phyloP scores from a whole-genome alignment of 2,329 filamentous ascomycete species.

The Pestalotiopsis sp. region DNA sequence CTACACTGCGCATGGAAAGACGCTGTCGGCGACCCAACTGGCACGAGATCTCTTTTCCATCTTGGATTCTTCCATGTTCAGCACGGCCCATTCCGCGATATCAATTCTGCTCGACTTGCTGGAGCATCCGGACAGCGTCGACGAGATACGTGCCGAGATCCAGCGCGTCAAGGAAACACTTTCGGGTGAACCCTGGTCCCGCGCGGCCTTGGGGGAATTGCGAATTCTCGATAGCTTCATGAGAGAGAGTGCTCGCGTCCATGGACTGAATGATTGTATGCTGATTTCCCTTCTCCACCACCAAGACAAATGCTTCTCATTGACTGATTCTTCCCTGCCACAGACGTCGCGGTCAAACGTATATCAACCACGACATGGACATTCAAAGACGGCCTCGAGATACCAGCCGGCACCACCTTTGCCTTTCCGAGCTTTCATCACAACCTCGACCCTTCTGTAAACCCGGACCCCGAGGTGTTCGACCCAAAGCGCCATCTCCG shows the following conservation, averaged over 20 bases:
- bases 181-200: constrained; percentile 12
- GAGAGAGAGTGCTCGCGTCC: constrained; percentile 28
- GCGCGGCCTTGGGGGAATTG: constrained; percentile 7
- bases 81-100: constrained; percentile 8
- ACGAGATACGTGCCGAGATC: constrained; percentile 19
- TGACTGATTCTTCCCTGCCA: background rate
- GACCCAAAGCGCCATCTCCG: constrained; percentile 3
- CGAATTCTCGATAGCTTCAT: constrained; percentile 24
- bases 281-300: background rate
- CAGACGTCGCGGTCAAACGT: constrained; percentile 12
- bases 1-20: constrained; percentile 11
- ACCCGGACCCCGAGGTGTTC: constrained; percentile 18
- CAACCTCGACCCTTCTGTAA: constrained; percentile 20
- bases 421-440: constrained; percentile 7
- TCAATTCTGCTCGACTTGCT: constrained; percentile 19
- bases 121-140: constrained; percentile 13
- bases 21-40: constrained; percentile 3
- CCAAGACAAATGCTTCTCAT: too few relatives aligned
- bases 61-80: constrained; percentile 15
- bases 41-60: constrained; percentile 13
- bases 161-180: background rate
- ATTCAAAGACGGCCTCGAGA: constrained; percentile 19
- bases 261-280: constrained; percentile 21
- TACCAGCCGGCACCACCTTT: constrained; percentile 21
- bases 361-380: constrained; percentile 2